Evolutionary conservation across 306 rosid species (phyloP), one percentile per base, ranked within the genome.

Genomic region (Fragaria nilgerrensis): DNA sequence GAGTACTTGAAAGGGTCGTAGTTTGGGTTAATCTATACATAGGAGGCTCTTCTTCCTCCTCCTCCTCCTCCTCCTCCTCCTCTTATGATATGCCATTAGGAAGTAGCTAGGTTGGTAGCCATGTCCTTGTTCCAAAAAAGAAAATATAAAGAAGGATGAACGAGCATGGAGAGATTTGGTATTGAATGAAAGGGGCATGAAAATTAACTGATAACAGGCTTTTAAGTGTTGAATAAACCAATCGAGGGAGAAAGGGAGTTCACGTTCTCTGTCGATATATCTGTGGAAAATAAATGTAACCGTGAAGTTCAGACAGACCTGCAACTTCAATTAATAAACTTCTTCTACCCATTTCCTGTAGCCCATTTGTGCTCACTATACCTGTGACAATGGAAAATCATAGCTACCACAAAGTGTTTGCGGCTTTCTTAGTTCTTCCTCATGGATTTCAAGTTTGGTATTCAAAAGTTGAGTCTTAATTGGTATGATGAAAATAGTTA

Each of bases 231-330:
- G 17, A 47, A 47, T 47, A 47, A 47, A 47, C 52, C 52, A 14
- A 47, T 47, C 19, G 19, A 14, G 52, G 52, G 52, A 45, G 15
- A 45, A 16, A 45, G 49, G 49, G 49, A 45, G 49, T 45, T 45
- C 49, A 45, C 49, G 49, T 11, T 3, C 16, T 45, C 49, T 37
- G 41, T 37, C 41, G 41, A 37, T 37, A 45, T 8, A 45, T 45
- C 16, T 45, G 14, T 45, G 16, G 49, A 47, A 47, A 49, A 49
- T 49, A 49, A 49, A 49, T 80, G 82, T 74, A 81, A 88, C 80
- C 90, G 90, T 86, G 92, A 86, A 77, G 23, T 32, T 69, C 44
- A 37, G 10, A 41, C 74, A 73, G 79, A 36, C 45, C 71, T 70
- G 29, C 10, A 41, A 39, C 62, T 70, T 88, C 36, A 43, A 43